Percentiles rank a stretch among this genome's conserved stretches.
These are phyloP conservation scores for Ogataea trehalophila DNA, from an alignment of 805 yeast species.

Conservation along the genomic window DNA sequence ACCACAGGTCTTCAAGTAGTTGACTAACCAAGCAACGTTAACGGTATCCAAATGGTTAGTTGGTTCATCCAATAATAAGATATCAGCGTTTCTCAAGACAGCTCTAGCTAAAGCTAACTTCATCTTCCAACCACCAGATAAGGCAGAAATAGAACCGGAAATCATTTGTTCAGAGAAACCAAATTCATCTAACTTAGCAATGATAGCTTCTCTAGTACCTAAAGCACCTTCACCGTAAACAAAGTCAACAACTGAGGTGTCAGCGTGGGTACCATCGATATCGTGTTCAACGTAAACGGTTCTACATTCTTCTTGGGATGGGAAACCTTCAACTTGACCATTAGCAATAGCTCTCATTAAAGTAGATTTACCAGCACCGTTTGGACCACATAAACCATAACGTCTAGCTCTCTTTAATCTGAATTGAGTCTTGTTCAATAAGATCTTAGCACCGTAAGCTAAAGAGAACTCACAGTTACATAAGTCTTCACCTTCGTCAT, in stretches of 20 bases:
- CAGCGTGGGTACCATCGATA: slow-evolving; percentile 97
- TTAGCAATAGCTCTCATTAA: slow-evolving; percentile 95
- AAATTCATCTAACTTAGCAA: slow-evolving; percentile 79
- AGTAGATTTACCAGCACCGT: slow-evolving; percentile 99
- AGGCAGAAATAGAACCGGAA: slow-evolving; percentile 87
- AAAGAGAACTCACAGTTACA: slow-evolving; percentile 99
- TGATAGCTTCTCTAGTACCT: slow-evolving; percentile 69
- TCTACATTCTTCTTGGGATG: slow-evolving; percentile 97
- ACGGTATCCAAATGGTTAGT: slow-evolving; percentile 99
- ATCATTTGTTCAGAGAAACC: slow-evolving; percentile 93
- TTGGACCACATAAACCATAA: slow-evolving; percentile 98
- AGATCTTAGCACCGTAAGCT: slow-evolving; percentile 99
- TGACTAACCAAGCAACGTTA: slow-evolving; percentile 99
- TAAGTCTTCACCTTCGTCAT: slow-evolving; percentile 98
- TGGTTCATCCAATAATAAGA: slow-evolving; percentile 97
- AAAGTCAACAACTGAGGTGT: slow-evolving; percentile 88
- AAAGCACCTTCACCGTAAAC: slow-evolving; percentile 79
- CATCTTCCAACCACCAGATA: slow-evolving; percentile 99
- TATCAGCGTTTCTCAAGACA: slow-evolving; percentile 96
- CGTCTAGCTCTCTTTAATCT: slow-evolving; percentile 99
- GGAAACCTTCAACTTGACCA: slow-evolving; percentile 99
- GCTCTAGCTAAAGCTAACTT: slow-evolving; percentile 99
- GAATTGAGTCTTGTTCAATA: slow-evolving; percentile 98
- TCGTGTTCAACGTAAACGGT: slow-evolving; percentile 99
- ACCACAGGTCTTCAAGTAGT: slow-evolving; percentile 98